Percentiles rank a stretch among this genome's conserved stretches.
Evolutionary conservation across 2,329 filamentous ascomycete species (phyloP).

Genomic region (Dactylellina haptotyla): DNA sequence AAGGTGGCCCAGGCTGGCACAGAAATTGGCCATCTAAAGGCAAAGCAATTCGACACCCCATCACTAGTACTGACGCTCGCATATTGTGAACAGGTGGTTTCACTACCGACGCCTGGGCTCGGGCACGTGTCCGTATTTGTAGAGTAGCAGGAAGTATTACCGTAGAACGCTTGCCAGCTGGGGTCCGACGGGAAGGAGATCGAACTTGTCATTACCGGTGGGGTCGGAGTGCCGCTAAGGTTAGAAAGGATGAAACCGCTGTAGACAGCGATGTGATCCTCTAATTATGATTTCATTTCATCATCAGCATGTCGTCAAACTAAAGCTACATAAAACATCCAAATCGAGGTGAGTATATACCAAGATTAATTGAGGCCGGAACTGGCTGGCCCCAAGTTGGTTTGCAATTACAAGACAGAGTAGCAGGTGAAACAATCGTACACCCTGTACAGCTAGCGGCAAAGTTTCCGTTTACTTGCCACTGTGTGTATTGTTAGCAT

Average conservation of each 20-base stretch:
- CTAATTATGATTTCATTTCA: conserved; percentile 5
- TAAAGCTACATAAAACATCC: background rate
- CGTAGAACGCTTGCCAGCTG: conserved; percentile 32
- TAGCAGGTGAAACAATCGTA: conserved; percentile 12
- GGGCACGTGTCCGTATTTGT: conserved; percentile 11
- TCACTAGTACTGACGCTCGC: conserved; percentile 14
- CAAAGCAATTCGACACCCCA: conserved; percentile 33
- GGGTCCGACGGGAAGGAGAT: conserved; percentile 25
- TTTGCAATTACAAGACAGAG: conserved; percentile 32
- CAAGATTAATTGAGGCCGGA: conserved; percentile 22
- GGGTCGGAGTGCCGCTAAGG: conserved; percentile 35
- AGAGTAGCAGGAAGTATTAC: conserved; percentile 44
- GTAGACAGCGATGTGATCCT: conserved; percentile 45
- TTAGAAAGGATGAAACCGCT: conserved; percentile 43
- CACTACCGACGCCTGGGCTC: conserved; percentile 2
- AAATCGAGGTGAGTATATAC: conserved; percentile 1
- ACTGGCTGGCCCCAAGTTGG: conserved; percentile 36
- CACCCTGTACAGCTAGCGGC: conserved; percentile 35
- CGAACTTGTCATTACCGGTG: conserved; percentile 20
- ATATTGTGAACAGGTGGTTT: conserved; percentile 3
- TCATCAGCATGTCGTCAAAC: background rate
- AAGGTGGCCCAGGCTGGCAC: conserved; percentile 24
- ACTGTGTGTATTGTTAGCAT: conserved; percentile 7
- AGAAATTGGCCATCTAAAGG: conserved; percentile 39
- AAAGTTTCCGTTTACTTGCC: conserved; percentile 35